A percentile compares a stretch with the other conserved stretches of the same genome.
Conservation (phyloP, 164 flowering plant genomes). For the Liriodendron chinense region DNA sequence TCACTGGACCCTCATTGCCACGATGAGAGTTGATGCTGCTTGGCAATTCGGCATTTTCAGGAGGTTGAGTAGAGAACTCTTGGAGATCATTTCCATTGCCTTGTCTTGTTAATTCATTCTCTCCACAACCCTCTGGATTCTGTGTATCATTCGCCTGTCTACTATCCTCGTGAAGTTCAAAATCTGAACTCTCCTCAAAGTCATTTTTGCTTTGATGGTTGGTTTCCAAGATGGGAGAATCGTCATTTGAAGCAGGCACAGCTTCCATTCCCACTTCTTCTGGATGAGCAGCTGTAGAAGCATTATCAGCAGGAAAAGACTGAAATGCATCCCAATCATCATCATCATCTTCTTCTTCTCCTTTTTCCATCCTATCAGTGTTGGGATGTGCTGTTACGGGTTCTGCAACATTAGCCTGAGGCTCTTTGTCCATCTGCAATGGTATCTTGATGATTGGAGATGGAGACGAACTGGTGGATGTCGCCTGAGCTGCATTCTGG, state of each 20-base stretch:
- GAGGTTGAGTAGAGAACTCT: conserved; percentile 8
- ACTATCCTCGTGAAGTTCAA: conserved; percentile 4
- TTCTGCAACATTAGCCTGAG: conserved; percentile 13
- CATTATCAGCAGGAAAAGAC: conserved; percentile 69
- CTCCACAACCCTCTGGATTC: conserved; percentile 13
- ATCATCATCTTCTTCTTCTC: conserved; percentile 28
- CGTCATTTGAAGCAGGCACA: conserved; percentile 19
- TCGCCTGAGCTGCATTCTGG: conserved; percentile 31
- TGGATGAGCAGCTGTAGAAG: conserved; percentile 18
- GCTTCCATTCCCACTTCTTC: conserved; percentile 15
- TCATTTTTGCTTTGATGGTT: conserved; percentile 7
- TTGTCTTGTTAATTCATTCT: background rate
- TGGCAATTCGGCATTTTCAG: conserved; percentile 1
- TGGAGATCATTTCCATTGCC: conserved; percentile 3
- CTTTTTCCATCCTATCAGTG: conserved; percentile 1
- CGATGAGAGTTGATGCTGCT: conserved; percentile 2
- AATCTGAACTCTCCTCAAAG: conserved; percentile 16
- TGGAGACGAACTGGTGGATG: conserved; percentile 21
- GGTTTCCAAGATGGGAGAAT: conserved; percentile 17
- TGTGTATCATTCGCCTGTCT: conserved; percentile 15
- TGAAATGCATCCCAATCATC: conserved; percentile 99
- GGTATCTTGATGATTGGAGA: conserved; percentile 64
- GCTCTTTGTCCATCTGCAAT: conserved; percentile 28
- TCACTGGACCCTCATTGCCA: background rate
- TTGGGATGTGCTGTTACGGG: conserved; percentile 9